Evolutionary conservation across 78 protist genomes (phyloP).

Genomic region (Capsaspora owczarzaki): DNA sequence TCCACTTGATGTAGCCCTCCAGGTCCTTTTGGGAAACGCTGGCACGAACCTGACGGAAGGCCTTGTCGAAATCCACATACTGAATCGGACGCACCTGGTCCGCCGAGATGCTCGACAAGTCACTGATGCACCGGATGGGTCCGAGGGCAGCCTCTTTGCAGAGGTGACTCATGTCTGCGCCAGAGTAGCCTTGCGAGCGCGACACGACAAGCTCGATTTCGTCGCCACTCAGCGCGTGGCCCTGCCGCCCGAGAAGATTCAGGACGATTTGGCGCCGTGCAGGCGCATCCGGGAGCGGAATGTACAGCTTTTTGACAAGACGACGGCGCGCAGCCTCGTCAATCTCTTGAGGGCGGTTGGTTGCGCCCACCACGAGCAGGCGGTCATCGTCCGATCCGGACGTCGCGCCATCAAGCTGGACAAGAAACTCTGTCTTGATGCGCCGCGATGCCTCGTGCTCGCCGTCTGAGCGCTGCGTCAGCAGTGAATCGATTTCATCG

Average conservation of each 20-base stretch:
- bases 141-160: neutral
- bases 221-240: neutral
- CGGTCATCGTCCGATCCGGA: too few species aligned
- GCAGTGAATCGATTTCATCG: slow-evolving; percentile 69
- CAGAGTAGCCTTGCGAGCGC: neutral
- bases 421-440: slow-evolving; percentile 83
- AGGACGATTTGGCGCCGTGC: neutral
- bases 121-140: neutral
- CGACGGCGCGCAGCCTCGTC: slow-evolving; percentile 84
- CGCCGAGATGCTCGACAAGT: neutral
- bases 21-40: neutral
- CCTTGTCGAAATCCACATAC: neutral
- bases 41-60: neutral
- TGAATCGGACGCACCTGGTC: slow-evolving; percentile 3
- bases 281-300: neutral
- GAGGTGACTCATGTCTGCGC: neutral
- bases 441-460: slow-evolving; percentile 70
- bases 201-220: neutral
- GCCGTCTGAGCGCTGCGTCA: slow-evolving; percentile 37
- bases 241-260: neutral
- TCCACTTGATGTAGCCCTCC: neutral
- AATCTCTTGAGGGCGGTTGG: slow-evolving; percentile 48
- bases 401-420: too few species aligned
- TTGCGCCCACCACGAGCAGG: neutral
- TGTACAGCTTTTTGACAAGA: slow-evolving; percentile 23